Base-by-base conservation (phyloP, 1,139 yeast species). In the Kodamaea suecica region DNA sequence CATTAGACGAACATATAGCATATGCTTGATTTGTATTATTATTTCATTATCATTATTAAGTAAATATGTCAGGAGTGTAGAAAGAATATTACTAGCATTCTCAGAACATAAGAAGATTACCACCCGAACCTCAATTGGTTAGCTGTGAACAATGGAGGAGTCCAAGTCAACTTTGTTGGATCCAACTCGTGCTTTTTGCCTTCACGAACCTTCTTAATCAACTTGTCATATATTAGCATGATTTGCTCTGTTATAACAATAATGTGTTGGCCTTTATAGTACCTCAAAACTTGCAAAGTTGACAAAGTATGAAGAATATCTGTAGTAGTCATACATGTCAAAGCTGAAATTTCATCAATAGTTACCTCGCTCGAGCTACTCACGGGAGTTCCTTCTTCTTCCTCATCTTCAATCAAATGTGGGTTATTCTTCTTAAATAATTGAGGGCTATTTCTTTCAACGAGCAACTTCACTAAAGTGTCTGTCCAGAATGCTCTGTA, bases 401-500 rank as follows among this genome's bases (percentile, higher is more conserved):
- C 67, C n/a, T 57, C 60, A 8, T 55, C 65, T 19, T 57, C 66
- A 14, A 55, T 58, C n/a, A 27, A 11, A 12, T 50, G 46, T 1
- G 68, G 63, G 36, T 68, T 68, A 44, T 70, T 70, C 45, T 66
- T 68, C 27, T 55, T 55, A 45, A 53, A 66, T 20, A 70, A 51
- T 9, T 47, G 55, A 0, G 75, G 75, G 39, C 58, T 66, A 36
- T 68, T 68, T 38, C 73, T 52, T 47, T 88, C 95, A 31, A 84
- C 82, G 24, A 92, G 61, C 26, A 87, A 57, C 37, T 79, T 81
- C 10, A 88, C 81, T 39, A 92, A 70, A 0, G 94, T 80, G 50
- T 92, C 97, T 0, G 97, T 81, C 99, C 99, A 92, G 55, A 76
- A 94, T 0, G 97, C 97, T 57, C 98, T 79, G 55, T 94, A 92